Evolutionary conservation across 2,329 filamentous ascomycete genomes (phyloP).

Genomic region (Fusarium veterinarium): DNA sequence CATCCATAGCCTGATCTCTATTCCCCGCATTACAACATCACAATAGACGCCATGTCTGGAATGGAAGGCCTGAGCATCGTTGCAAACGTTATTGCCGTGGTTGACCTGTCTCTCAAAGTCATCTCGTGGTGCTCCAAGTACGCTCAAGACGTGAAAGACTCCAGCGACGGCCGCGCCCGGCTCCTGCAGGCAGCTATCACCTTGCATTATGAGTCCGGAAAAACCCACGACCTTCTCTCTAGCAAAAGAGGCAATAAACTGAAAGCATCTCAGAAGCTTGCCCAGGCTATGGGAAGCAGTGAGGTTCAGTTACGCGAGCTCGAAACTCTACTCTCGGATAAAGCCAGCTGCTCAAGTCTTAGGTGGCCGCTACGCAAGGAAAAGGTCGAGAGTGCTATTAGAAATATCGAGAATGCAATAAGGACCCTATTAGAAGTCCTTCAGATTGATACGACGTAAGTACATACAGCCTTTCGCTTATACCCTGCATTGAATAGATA

Average conservation of each 20-base stretch:
- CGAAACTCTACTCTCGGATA: not conserved
- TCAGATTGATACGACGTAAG: not conserved
- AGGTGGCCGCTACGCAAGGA: conserved; percentile 18
- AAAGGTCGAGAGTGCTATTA: not conserved
- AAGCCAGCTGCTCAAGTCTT: conserved; percentile 32
- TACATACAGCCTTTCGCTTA: not conserved
- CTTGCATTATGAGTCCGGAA: not conserved
- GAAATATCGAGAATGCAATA: not conserved
- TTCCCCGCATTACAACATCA: not conserved
- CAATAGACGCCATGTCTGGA: not conserved
- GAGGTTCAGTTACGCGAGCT: not conserved
- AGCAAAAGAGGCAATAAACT: not conserved
- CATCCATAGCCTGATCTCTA: not conserved
- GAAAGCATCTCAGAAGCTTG: not conserved
- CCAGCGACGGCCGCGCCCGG: conserved; percentile 48
- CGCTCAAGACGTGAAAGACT: conserved; percentile 47
- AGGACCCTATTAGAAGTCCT: not conserved
- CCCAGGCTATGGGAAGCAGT: not conserved
- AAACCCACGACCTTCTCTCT: not conserved
- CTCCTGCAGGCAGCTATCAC: conserved; percentile 40
- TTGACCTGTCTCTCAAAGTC: not conserved
- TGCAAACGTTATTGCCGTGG: not conserved
- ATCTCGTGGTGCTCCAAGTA: conserved; percentile 48
- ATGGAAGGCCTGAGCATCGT: conserved; percentile 1
- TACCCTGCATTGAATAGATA: too few species aligned